A percentile compares a stretch with the other conserved stretches of the same genome.
Evolutionary conservation across 2,329 filamentous ascomycete genomes (phyloP).

Genomic region (Camptophora hylomeconis): DNA sequence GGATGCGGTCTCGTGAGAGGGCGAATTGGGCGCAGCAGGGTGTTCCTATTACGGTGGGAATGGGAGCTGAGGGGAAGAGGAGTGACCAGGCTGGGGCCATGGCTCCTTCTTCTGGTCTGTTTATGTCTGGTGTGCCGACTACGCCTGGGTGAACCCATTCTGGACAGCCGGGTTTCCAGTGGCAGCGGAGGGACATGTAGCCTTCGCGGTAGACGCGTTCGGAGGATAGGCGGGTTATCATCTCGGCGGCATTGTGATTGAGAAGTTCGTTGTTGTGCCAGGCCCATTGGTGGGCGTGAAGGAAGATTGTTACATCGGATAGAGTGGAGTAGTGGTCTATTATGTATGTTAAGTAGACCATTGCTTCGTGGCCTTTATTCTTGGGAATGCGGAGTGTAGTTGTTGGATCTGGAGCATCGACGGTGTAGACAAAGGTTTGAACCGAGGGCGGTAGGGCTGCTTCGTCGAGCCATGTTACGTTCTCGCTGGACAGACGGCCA

Average conservation of each 20-base stretch:
- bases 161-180: conserved; percentile 45
- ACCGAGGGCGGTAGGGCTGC: conserved; percentile 28
- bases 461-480: conserved; percentile 37
- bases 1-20: conserved; percentile 44
- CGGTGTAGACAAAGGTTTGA: conserved; percentile 36
- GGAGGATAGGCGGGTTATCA: conserved; percentile 38
- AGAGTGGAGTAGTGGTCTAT: conserved; percentile 45
- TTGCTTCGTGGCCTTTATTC: conserved; percentile 51
- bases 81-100: conserved; percentile 35
- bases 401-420: conserved; percentile 38
- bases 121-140: conserved; percentile 23
- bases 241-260: conserved; percentile 36
- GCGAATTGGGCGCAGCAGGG: conserved; percentile 55
- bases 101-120: conserved; percentile 35
- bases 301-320: conserved; percentile 46
- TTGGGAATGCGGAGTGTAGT: conserved; percentile 39
- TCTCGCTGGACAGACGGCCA: conserved; percentile 10
- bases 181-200: conserved; percentile 49
- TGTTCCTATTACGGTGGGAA: conserved; percentile 41
- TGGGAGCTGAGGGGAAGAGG: conserved; percentile 31
- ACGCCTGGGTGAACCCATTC: conserved; percentile 41
- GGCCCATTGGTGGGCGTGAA: conserved; percentile 42
- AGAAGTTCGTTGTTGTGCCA: conserved; percentile 50
- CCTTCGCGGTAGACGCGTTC: conserved; percentile 39
- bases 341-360: conserved; percentile 50